Evolutionary conservation across 2,329 filamentous ascomycete species (phyloP).

Genomic region (Calonectria pseudoturangicola): DNA sequence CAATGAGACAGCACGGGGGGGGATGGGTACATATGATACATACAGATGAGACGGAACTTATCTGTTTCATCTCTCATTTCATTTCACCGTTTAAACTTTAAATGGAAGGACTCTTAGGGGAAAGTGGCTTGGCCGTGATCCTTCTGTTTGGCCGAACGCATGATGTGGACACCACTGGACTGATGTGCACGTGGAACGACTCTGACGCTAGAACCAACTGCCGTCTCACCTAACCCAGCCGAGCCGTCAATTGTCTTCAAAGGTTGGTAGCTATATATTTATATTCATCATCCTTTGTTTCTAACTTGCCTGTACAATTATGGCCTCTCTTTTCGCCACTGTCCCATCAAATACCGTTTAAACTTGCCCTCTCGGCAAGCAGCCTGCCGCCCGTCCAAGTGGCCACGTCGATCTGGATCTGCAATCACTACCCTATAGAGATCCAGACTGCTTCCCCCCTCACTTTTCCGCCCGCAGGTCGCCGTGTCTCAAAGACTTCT

Average conservation of each 20-base stretch:
- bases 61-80: not conserved
- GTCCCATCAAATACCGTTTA: not conserved
- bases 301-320: too few species aligned
- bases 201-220: not conserved
- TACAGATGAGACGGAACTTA: too few species aligned
- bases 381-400: not conserved
- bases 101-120: not conserved
- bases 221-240: not conserved
- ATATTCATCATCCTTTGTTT: too few species aligned
- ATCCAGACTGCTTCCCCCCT: not conserved
- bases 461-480: not conserved
- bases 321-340: not conserved
- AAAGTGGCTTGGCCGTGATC: not conserved
- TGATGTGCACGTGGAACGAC: not conserved
- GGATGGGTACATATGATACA: too few species aligned
- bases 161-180: not conserved
- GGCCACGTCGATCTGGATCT: slow-evolving; percentile 1
- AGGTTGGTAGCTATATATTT: too few species aligned
- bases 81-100: not conserved
- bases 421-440: slow-evolving; percentile 8
- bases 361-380: too few species aligned
- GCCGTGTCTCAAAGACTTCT: not conserved
- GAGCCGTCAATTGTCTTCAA: not conserved
- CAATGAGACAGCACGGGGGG: not conserved
- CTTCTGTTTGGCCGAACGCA: too few species aligned